Evolutionary conservation across 129 eudicot genomes (phyloP), one percentile per base, ranked within the genome.

Genomic region (Centella asiatica): DNA sequence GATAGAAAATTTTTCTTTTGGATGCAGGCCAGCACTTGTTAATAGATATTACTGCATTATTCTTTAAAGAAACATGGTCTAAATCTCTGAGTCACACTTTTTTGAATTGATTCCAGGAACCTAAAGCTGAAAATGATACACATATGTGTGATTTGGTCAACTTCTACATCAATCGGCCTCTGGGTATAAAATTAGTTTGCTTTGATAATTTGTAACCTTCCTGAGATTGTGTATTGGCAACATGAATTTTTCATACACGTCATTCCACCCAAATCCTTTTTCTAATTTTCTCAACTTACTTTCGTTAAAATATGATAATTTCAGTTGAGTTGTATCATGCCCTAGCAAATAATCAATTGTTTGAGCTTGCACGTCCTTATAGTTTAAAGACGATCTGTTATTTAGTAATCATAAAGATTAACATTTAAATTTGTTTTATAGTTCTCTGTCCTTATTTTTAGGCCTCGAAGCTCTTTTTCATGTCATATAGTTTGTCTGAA

Each of bases 1-100:
- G 92, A 84, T 60, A 79, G 99, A 52, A 92, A 82, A 81, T 78
- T 83, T 70, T 92, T 92, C 79, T 92, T 84, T 64, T 92, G 95
- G 99, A 84, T 92, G 95, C 99, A 92, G 95, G 98, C 79, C 66
- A 40, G 37, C 1, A 34, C 46, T 33, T 4, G 4, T 17, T 46
- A 46, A 4, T 18, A 17, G 5, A 34, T 19, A 6, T 17, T 19
- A 23, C 24, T 46, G 5, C 22, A 17, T 46, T 46, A 4, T 46
- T 44, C 5, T 12, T 58, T 18, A 33, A 33, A 18, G 49, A 32
- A 26, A 31, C 24, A 48, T 51, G 42, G 28, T 9, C 28, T 49
- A 15, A 65, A 46, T 54, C 17, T 5, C 31, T 62, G 50, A 45
- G 47, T 25, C 40, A 14, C 5, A 37, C 7, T 75, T 70, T 20